These are phyloP conservation scores for Wickerhamiella pararugosa DNA, from an alignment of 1,139 yeast genomes.

Conservation along the genomic window DNA sequence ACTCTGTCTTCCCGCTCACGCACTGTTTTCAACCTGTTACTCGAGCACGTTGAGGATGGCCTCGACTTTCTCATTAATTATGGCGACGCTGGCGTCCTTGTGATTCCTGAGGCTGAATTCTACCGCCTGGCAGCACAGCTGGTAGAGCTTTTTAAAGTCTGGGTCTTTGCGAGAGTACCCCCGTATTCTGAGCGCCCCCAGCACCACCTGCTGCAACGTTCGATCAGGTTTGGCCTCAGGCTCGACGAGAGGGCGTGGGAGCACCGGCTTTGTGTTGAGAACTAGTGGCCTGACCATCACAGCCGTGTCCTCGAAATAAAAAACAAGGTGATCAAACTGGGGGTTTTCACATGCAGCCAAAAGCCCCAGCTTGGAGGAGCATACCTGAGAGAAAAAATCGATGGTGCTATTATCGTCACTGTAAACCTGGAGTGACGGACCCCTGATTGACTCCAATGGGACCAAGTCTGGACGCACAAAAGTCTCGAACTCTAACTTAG, in stretches of 20 bases:
- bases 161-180: conserved; percentile 18
- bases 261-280: neutral
- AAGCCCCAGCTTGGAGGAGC: conserved; percentile 9
- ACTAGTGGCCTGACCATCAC: conserved; percentile 12
- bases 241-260: neutral
- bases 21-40: neutral
- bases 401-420: conserved; percentile 12
- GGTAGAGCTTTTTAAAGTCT: conserved; percentile 20
- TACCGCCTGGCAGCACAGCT: conserved; percentile 18
- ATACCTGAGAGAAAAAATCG: conserved; percentile 16
- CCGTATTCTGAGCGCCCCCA: conserved; percentile 23
- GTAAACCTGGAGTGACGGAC: conserved; percentile 17
- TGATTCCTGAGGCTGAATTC: conserved; percentile 19
- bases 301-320: conserved; percentile 8
- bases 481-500: neutral
- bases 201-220: conserved; percentile 20
- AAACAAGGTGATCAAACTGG: conserved; percentile 9
- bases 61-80: conserved; percentile 15
- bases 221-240: neutral
- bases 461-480: conserved; percentile 13
- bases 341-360: conserved; percentile 1
- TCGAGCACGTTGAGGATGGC: conserved; percentile 12
- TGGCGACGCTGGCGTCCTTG: conserved; percentile 7
- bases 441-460: conserved; percentile 18
- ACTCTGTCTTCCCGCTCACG: too few species aligned